Evolutionary conservation across 129 eudicot genomes (phyloP).

Genomic region (Oenanthe sinensis): DNA sequence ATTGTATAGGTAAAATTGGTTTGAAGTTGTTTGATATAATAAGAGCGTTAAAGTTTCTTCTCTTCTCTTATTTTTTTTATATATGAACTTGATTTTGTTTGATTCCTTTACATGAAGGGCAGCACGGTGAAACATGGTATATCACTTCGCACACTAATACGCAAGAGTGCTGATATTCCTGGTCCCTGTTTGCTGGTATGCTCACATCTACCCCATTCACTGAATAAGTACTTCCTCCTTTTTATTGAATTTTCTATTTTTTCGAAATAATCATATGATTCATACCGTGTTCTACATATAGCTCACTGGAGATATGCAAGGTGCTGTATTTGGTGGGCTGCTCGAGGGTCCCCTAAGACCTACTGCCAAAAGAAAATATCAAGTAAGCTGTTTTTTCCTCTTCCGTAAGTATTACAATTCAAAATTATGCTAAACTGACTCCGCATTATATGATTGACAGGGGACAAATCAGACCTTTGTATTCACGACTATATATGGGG

Average conservation of each 20-base stretch:
- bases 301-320: slow-evolving; percentile 83
- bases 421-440: slow-evolving; percentile 13
- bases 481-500: slow-evolving; percentile 84
- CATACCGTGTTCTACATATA: slow-evolving; percentile 16
- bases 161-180: slow-evolving; percentile 67
- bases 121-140: slow-evolving; percentile 87
- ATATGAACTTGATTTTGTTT: slow-evolving; percentile 17
- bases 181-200: slow-evolving; percentile 93
- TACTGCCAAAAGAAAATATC: slow-evolving; percentile 80
- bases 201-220: neutral
- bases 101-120: slow-evolving; percentile 79
- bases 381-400: slow-evolving; percentile 40
- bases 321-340: slow-evolving; percentile 95
- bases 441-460: slow-evolving; percentile 27
- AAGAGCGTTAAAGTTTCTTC: neutral
- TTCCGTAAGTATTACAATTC: neutral
- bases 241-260: neutral
- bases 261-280: neutral
- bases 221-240: neutral
- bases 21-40: slow-evolving; percentile 6
- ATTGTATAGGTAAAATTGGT: slow-evolving; percentile 65
- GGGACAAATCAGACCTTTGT: slow-evolving; percentile 84
- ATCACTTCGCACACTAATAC: slow-evolving; percentile 83
- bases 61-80: neutral
- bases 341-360: slow-evolving; percentile 77